Evolutionary conservation across 2,329 filamentous ascomycete genomes (phyloP), one percentile per base, ranked within the genome.

Genomic region (Epichloe coenophiala): DNA sequence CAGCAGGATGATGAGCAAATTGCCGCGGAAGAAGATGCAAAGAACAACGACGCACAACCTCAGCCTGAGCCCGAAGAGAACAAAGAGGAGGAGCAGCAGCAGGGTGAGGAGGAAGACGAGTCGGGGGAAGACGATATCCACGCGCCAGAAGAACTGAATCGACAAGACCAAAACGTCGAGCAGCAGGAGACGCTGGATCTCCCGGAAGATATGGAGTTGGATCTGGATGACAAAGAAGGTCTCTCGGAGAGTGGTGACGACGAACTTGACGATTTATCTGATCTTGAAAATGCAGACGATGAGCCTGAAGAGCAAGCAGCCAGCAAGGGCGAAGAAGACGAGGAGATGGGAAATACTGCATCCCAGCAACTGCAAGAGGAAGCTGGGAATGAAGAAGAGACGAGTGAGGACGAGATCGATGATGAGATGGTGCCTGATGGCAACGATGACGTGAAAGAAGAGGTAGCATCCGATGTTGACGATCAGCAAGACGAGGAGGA

Each of bases 121-220:
- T 61, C 67, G 3, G 61, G 65, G 65, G 75, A 72, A 59, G 76
- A 81, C 54, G 76, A 81, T 33, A 68, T 74, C 15, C 68, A 73
- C 47, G 69, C 71, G 5, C 73, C 76, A 53, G 76, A 81, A 33
- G 77, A 81, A 54, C 63, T 75, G 45, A 79, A 79, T 56, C 71
- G 71, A 45, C 79, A 83, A 58, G 80, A 90, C 53, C 84, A 88
- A 48, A 84, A 91, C 59, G 79, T 87, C 2, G 79, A 91, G 58
- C 84, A 95, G 62, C 83, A 88, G 58, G 83, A 95, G 53, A 82
- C 84, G 2, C 72, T 95, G 53, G 88, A 90, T 44, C 72, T 95
- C 21, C 89, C 89, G 0, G 89, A 95, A 41, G 88, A 95, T 56
- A 84, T 96, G 74, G 83, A 94, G 51, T 76, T 96, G 64, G 81